Conservation (phyloP, 208 protist species). For the Strigomonas culicis region DNA sequence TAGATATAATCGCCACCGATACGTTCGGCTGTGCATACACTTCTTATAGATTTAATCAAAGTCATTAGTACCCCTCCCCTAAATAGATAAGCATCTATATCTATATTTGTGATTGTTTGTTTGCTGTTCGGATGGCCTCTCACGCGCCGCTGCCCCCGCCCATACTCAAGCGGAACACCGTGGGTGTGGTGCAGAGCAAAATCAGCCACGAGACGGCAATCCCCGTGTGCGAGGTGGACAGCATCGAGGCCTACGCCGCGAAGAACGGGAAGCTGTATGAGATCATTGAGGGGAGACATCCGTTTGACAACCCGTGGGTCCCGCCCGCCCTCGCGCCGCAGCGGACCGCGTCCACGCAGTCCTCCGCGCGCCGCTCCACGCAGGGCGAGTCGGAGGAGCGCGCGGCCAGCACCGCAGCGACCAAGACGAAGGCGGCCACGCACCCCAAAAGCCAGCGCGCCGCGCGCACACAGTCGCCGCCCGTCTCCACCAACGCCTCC, state of each 20-base stretch:
- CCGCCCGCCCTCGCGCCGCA: background rate
- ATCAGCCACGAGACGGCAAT: constrained; percentile 54
- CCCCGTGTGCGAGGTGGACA: constrained; percentile 36
- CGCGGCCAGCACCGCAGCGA: no score
- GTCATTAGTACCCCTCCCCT: background rate
- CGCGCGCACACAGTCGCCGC: background rate
- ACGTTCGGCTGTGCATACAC: no score
- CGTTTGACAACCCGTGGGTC: constrained; percentile 20
- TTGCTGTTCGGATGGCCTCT: background rate
- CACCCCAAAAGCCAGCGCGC: background rate
- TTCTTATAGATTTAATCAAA: no score
- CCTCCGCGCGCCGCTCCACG: background rate
- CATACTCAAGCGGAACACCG: constrained; percentile 27
- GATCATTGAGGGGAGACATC: constrained; percentile 62
- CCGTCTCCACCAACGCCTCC: background rate
- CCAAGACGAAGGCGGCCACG: background rate
- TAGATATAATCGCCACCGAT: no score
- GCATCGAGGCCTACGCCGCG: constrained; percentile 25
- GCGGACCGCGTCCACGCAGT: background rate
- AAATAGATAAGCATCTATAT: background rate
- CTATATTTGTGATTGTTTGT: constrained; percentile 1
- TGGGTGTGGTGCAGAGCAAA: constrained; percentile 51
- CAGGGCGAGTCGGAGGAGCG: background rate
- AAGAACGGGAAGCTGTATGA: constrained; percentile 52
- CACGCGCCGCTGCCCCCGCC: background rate